Base-by-base conservation (phyloP, 257 asterid genomes). In the Galeopsis tetrahit region DNA sequence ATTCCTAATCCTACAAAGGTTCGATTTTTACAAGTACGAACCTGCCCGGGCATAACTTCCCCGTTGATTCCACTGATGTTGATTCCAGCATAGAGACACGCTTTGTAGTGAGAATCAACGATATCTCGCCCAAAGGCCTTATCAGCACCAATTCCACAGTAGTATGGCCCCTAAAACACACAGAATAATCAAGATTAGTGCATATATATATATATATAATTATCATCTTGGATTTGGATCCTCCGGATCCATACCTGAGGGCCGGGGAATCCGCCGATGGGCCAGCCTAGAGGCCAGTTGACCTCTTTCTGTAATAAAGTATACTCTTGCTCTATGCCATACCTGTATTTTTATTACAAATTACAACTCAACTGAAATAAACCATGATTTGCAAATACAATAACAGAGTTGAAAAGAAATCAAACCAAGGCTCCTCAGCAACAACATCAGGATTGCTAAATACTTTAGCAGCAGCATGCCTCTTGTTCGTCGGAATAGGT, bases 1-100 rank as follows among this genome's bases (percentile, higher is more conserved):
- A 21, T 21, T 21, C 28, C 28, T 21, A 21, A 21, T 21, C 28
- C 28, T 21, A 21, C 28, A 21, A 21, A 21, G 28, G 28, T 21
- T 21, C 28, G 28, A 21, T 21, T 21, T 21, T 21, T 21, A 21
- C 28, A 21, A 0, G 28, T 21, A 21, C 28, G 28, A 21, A 21
- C 96, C 86, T 90, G 97, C 5, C 89, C 97, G 0, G 97, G 97
- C 97, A 90, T 90, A 10, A 90, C 97, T 68, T 90, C 96, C 9
- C 90, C 97, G 21, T 90, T 90, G 59, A 88, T 85, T 34, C 97
- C 97, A 10, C 89, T 83, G 2, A 90, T 85, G 78, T 85, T 88
- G 32, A 90, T 87, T n/a, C 97, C 96, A 2, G 97, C 97, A 42
- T 90, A 88, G 10, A 90, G 80, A 40, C 96, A 90, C 0, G 97